These are phyloP conservation scores for Plasmodium gonderi DNA, from an alignment of 169 alveolate genomes.

Conservation along the genomic window DNA sequence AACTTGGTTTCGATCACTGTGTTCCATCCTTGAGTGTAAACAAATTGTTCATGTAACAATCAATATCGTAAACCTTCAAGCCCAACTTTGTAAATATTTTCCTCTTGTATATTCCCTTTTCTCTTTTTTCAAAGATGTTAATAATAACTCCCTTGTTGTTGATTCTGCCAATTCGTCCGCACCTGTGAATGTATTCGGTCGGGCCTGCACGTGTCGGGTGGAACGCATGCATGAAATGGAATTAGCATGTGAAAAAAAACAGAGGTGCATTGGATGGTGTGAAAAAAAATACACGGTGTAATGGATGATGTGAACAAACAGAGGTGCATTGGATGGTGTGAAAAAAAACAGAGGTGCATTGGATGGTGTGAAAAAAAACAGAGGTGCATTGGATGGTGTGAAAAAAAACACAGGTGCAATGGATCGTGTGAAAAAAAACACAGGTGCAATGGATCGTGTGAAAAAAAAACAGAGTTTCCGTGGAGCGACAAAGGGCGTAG, in stretches of 20 bases:
- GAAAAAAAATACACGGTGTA: neutral
- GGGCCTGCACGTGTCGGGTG: neutral
- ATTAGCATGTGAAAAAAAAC: neutral
- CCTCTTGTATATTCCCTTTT: conserved; percentile 6
- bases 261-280: neutral
- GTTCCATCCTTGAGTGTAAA: conserved; percentile 25
- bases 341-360: neutral
- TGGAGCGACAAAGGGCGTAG: neutral
- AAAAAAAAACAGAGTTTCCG: neutral
- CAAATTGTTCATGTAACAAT: conserved; percentile 58
- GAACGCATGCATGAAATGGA: neutral
- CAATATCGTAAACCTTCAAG: conserved; percentile 27
- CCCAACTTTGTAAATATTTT: conserved; percentile 37
- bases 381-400: neutral
- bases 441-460: neutral
- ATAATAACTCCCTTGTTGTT: conserved; percentile 63
- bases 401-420: too few species aligned
- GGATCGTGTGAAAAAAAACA: too few species aligned
- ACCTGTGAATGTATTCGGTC: conserved; percentile 57
- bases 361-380: neutral
- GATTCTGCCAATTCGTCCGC: conserved; percentile 73
- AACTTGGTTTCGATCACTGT: neutral
- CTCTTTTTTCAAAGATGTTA: conserved; percentile 44
- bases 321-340: too few species aligned
- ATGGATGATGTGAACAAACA: neutral